Evolutionary conservation across 306 rosid genomes (phyloP).

Genomic region (Cicer chorassanicum): DNA sequence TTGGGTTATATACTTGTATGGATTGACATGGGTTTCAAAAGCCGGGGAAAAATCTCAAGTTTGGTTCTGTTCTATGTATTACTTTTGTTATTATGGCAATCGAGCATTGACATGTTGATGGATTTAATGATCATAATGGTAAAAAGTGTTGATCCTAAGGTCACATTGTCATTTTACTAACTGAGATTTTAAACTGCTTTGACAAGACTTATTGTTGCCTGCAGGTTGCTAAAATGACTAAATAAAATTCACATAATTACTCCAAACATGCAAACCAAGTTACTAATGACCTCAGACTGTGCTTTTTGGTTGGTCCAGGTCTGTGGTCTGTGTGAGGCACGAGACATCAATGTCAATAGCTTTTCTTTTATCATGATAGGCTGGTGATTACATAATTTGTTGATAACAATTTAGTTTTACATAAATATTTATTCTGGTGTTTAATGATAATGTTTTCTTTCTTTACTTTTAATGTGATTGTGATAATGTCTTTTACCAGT

Average conservation of each 20-base stretch:
- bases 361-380: slow-evolving; percentile 24
- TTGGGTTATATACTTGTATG: slow-evolving; percentile 16
- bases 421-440: slow-evolving; percentile 1
- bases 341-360: background rate
- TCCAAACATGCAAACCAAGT: slow-evolving; percentile 26
- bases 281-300: slow-evolving; percentile 30
- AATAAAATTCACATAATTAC: slow-evolving; percentile 13
- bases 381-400: slow-evolving; percentile 24
- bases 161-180: slow-evolving; percentile 7
- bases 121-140: slow-evolving; percentile 23
- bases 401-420: slow-evolving; percentile 9
- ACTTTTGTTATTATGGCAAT: background rate
- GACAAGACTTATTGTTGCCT: slow-evolving; percentile 23
- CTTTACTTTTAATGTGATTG: slow-evolving; percentile 29
- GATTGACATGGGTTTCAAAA: slow-evolving; percentile 14
- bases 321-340: slow-evolving; percentile 9
- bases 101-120: slow-evolving; percentile 16
- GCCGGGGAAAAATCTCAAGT: background rate
- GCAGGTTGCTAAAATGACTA: slow-evolving; percentile 38
- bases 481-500: slow-evolving; percentile 7
- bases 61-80: slow-evolving; percentile 18
- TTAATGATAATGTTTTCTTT: background rate
- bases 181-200: slow-evolving; percentile 27
- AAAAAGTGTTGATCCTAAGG: slow-evolving; percentile 10
- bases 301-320: slow-evolving; percentile 24